A percentile compares a stretch with the other conserved stretches of the same genome.
phyloP scores from a whole-genome alignment of 345 rosid genomes.

The Ceriops tagal region DNA sequence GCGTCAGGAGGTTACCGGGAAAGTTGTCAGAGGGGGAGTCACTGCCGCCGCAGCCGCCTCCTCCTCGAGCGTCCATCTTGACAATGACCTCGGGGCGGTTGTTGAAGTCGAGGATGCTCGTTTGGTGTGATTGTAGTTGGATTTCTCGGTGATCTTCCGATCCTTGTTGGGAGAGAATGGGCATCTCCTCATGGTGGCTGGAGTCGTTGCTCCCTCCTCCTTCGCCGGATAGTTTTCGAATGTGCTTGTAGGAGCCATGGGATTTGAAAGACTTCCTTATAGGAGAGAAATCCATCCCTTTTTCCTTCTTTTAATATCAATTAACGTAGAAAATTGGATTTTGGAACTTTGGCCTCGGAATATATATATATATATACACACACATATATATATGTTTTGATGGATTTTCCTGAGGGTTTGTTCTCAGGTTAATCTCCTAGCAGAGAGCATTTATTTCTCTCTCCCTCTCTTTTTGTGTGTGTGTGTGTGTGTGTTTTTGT shows the following conservation, averaged over 20 bases:
- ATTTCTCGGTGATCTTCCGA: not conserved
- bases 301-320: not conserved
- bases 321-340: not conserved
- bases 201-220: conserved; percentile 7
- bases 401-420: not conserved
- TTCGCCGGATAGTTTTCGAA: conserved; percentile 7
- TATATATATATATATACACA: too few relatives aligned
- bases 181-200: conserved; percentile 42
- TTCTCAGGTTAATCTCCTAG: not conserved
- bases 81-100: conserved; percentile 20
- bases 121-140: not conserved
- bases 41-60: not conserved
- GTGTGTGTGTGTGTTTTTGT: not conserved
- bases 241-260: conserved; percentile 37
- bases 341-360: not conserved
- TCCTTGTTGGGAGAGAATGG: conserved; percentile 47
- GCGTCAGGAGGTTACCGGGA: not conserved
- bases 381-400: not conserved
- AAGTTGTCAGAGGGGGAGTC: not conserved
- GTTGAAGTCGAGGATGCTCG: not conserved
- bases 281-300: conserved; percentile 19
- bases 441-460: not conserved
- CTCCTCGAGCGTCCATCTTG: conserved; percentile 17
- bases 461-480: too few relatives aligned
- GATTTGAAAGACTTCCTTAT: conserved; percentile 53